These are phyloP conservation scores for Austroboletus eburneus DNA, from an alignment of 768 basidiomycete species.

Conservation along the genomic window DNA sequence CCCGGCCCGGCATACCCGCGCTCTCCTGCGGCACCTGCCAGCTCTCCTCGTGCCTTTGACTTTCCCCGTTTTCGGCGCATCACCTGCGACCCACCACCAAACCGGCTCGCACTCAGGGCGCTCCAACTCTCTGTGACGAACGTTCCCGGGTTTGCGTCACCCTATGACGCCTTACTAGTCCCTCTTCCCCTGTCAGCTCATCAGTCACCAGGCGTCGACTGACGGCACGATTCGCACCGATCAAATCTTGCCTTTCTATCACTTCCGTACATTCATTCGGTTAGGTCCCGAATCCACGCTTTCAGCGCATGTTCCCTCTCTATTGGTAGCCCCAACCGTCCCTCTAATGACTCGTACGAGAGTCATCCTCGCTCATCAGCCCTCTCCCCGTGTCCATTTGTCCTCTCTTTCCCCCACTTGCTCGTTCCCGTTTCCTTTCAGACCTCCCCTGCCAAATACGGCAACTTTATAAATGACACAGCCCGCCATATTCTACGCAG, in stretches of 20 bases:
- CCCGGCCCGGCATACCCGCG: slow-evolving; percentile 7
- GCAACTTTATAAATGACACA: slow-evolving; percentile 19
- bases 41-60: slow-evolving; percentile 6
- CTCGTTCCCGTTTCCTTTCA: not conserved
- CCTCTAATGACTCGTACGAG: not conserved
- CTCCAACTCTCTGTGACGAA: not conserved
- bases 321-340: not conserved
- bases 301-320: slow-evolving; percentile 9
- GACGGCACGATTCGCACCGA: not conserved
- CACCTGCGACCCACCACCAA: too few relatives aligned
- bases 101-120: not conserved
- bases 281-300: slow-evolving; percentile 13
- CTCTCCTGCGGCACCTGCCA: slow-evolving; percentile 1
- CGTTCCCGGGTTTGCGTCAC: slow-evolving; percentile 3
- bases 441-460: slow-evolving; percentile 6
- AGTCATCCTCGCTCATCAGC: not conserved
- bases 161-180: not conserved
- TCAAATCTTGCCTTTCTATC: slow-evolving; percentile 2
- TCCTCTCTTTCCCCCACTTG: not conserved
- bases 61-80: too few relatives aligned
- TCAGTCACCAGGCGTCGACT: slow-evolving; percentile 2
- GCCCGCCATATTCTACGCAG: slow-evolving; percentile 20
- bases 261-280: not conserved
- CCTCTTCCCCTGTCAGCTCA: not conserved
- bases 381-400: not conserved